Conservation (phyloP, 345 rosid species). For the Kandelia obovata region DNA sequence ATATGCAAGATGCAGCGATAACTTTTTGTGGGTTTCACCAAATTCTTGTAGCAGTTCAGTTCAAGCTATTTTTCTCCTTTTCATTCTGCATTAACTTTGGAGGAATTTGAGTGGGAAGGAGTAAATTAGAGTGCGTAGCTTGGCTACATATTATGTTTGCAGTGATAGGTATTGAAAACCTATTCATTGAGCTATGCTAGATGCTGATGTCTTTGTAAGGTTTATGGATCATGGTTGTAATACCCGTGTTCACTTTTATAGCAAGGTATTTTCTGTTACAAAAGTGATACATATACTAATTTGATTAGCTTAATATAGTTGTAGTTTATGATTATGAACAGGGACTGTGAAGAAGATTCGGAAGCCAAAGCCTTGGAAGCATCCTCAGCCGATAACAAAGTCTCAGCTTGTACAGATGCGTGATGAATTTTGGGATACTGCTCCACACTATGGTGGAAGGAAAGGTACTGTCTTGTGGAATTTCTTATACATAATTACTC, state of each 20-base stretch:
- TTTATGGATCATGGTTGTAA: too few species aligned
- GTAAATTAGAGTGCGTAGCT: not conserved
- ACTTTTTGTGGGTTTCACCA: not conserved
- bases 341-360: slow-evolving; percentile 63
- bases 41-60: too few species aligned
- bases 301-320: not conserved
- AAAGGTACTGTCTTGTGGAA: slow-evolving; percentile 44
- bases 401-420: slow-evolving; percentile 67
- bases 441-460: slow-evolving; percentile 90
- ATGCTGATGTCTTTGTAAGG: too few species aligned
- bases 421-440: slow-evolving; percentile 96
- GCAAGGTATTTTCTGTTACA: not conserved
- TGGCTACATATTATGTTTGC: not conserved
- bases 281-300: not conserved
- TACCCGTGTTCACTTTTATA: not conserved
- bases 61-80: not conserved
- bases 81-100: not conserved
- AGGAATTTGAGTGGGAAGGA: not conserved
- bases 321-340: slow-evolving; percentile 20
- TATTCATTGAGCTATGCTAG: too few species aligned
- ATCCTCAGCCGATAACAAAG: slow-evolving; percentile 70
- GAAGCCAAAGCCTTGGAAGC: slow-evolving; percentile 92
- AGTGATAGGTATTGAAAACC: too few species aligned
- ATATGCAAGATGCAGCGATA: not conserved
- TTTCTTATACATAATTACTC: not conserved